Conservation (phyloP, 306 rosid species). For the Psophocarpus tetragonolobus region DNA sequence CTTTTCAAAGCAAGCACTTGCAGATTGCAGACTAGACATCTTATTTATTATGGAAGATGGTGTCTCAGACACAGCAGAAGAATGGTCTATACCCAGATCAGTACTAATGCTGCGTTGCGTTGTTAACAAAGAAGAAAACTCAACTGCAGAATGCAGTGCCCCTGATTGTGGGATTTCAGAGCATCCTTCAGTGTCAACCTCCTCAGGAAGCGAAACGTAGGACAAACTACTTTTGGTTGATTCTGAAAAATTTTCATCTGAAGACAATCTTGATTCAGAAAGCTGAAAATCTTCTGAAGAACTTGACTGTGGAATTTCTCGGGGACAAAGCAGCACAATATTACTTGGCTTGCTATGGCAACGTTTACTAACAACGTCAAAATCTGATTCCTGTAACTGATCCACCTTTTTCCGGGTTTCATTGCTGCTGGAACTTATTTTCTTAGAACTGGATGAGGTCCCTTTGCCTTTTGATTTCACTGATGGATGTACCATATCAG, state of each 20-base stretch:
- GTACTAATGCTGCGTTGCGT: conserved; percentile 27
- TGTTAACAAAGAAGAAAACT: conserved; percentile 29
- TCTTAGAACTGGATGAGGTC: conserved; percentile 42
- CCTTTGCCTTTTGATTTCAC: conserved; percentile 38
- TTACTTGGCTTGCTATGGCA: conserved; percentile 34
- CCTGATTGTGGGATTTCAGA: conserved; percentile 56
- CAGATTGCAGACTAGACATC: conserved; percentile 39
- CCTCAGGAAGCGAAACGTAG: conserved; percentile 50
- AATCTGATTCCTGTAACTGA: conserved; percentile 40
- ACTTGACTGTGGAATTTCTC: conserved; percentile 46
- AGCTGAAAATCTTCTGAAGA: conserved; percentile 43
- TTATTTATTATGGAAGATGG: conserved; percentile 35
- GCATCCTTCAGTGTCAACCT: conserved; percentile 37
- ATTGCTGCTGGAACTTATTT: conserved; percentile 18
- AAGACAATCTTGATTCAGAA: conserved; percentile 43
- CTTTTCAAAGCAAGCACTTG: conserved; percentile 31
- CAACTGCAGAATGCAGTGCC: conserved; percentile 41
- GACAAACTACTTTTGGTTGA: conserved; percentile 54
- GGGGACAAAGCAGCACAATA: conserved; percentile 48
- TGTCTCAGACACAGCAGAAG: conserved; percentile 41
- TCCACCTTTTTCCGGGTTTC: conserved; percentile 44
- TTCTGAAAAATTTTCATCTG: conserved; percentile 48
- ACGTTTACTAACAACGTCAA: conserved; percentile 30
- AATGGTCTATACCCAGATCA: conserved; percentile 31
- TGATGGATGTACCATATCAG: conserved; percentile 37